Conservation (phyloP, 306 rosid species). For the Inga leiocalycina region DNA sequence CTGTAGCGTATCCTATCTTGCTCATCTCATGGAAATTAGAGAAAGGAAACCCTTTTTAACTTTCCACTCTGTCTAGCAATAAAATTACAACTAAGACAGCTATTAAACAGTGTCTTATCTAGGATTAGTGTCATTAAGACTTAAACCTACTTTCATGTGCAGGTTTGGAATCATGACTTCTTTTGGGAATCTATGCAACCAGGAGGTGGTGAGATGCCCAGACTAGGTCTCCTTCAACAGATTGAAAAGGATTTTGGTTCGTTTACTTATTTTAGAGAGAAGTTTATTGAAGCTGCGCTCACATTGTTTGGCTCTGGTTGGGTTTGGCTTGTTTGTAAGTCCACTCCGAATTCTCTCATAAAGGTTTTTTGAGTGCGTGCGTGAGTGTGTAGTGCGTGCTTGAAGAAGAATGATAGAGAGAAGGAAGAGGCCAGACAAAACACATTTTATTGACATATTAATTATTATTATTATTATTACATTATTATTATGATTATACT, state of each 20-base stretch:
- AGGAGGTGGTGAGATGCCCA: conserved; percentile 84
- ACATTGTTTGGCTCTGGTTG: conserved; percentile 94
- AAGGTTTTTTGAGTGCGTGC: not conserved
- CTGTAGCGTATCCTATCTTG: not conserved
- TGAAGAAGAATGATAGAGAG: not conserved
- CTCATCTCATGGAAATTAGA: conserved; percentile 7
- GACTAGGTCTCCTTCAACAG: conserved; percentile 78
- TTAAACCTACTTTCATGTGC: conserved; percentile 19
- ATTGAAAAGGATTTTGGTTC: conserved; percentile 98
- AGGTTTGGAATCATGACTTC: conserved; percentile 87
- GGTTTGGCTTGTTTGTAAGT: conserved; percentile 99
- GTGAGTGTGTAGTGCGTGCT: not conserved
- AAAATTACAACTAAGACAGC: conserved; percentile 1
- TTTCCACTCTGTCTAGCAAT: not conserved
- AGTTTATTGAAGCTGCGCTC: conserved; percentile 67
- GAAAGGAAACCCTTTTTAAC: not conserved
- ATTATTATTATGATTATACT: not conserved
- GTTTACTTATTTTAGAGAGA: conserved; percentile 71
- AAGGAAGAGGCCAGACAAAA: not conserved
- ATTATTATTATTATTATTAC: not conserved
- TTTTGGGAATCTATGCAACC: conserved; percentile 93
- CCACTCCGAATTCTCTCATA: conserved; percentile 22
- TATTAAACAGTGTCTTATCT: not conserved
- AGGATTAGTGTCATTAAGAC: conserved; percentile 13
- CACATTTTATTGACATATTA: not conserved